Base-by-base conservation (phyloP, 306 rosid genomes). In the Cajanus cajan region DNA sequence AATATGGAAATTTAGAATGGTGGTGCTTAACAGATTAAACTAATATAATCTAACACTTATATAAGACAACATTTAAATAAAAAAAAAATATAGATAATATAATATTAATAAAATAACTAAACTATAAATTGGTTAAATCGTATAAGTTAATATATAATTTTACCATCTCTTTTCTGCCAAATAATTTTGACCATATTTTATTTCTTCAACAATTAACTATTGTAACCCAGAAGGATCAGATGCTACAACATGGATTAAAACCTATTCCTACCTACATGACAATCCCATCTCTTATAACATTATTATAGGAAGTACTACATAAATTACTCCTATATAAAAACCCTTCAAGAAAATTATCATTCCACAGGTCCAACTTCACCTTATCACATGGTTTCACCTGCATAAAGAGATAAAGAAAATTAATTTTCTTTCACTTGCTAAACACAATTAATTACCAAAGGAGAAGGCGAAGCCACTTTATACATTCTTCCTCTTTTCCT, bases 361-460 rank as follows among this genome's bases (percentile, higher is more conserved):
- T 47, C 68, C 40, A 64, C 39, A 2, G 43, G 25, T 36, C 68
- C 58, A 64, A 63, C 64, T 59, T 51, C 44, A 47, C 45, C 81
- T 78, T 86, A 25, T 70, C 64, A 71, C 58, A 86, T 88, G 71
- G 78, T 59, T 14, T 85, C 86, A 76, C 98, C 98, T 93, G 93
- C 93, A 85, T 61, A 34, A 14, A 66, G 11, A 55, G 31, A 65
- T 7, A 16, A 43, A 45, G 5, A 57, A 13, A 4, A 36, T 57
- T 7, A 22, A 13, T 13, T 28, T 82, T 44, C 25, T 58, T 77
- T 28, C 73, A 68, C 37, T 33, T 43, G 13, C 44, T 19, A 43
- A 57, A 28, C 1, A 28, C 3, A 28, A 28, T 28, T 28, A 28
- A 28, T 28, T 31, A 9, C 37, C 6, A 54, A 54, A 8, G 5